Evolutionary conservation across 164 flowering plant genomes (phyloP), one percentile per base, ranked within the genome.

Genomic region (Protea cynaroides): DNA sequence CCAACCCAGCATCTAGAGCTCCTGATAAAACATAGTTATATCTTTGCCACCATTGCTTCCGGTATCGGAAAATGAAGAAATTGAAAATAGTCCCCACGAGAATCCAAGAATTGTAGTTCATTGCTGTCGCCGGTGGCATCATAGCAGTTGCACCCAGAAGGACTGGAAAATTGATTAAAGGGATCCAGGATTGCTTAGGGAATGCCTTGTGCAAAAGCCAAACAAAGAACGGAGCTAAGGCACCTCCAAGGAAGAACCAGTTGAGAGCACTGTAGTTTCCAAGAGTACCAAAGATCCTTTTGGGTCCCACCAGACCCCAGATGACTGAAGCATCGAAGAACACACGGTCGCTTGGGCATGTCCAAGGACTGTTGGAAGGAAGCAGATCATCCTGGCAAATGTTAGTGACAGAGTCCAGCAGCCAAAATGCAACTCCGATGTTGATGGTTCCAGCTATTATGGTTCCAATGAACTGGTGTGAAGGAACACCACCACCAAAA

Each of bases 241-340:
- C 83, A 47, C 98, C 98, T 58, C 90, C 92, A 8, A 93, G 75
- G 75, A 93, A 93, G 84, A 90, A 93, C 98, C 96, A 93, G 59
- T 90, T 93, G 72, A 87, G 81, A 23, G 86, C 76, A 1, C 68
- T 22, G 56, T 90, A 93, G 75, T 73, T 80, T 69, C 97, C 98
- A 24, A 59, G 81, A 8, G 69, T 1, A 13, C 97, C 96, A 25
- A 93, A 90, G 25, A 93, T 93, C 24, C 96, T 71, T 62, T 53
- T 84, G 0, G 98, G 98, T 56, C 98, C 96, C 1, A 80, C 94
- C 61, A 93, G 64, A 59, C 96, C 97, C 98, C 96, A 90, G 63
- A 90, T 88, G 5, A 93, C 98, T 3, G 97, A 93, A 58, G 98
- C 97, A 73, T 89, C 96, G 25, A 86, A 93, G 79, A 93, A 93